These are phyloP conservation scores for Moricandia moricandioides DNA, from an alignment of 345 rosid genomes.

Conservation along the genomic window DNA sequence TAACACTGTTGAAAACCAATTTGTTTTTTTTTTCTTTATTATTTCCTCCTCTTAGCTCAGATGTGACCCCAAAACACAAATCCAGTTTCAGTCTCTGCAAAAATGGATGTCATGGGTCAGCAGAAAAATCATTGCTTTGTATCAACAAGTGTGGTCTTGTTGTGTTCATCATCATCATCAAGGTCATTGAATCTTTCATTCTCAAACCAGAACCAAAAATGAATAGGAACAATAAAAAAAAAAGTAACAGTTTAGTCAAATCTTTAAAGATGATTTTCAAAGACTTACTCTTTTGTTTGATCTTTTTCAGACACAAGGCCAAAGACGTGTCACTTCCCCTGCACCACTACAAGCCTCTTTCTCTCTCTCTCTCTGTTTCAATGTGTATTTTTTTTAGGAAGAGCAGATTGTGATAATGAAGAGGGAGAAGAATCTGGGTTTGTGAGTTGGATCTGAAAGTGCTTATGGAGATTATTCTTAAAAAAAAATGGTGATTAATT, in stretches of 20 bases:
- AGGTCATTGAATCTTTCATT: conserved; percentile 5
- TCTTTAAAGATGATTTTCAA: conserved; percentile 27
- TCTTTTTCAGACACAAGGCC: conserved; percentile 31
- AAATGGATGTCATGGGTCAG: conserved; percentile 34
- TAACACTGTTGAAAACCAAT: conserved; percentile 28
- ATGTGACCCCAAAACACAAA: conserved; percentile 37
- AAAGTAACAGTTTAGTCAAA: conserved; percentile 20
- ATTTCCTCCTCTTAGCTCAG: conserved; percentile 17
- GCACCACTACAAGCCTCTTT: conserved; percentile 29
- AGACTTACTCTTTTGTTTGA: conserved; percentile 32
- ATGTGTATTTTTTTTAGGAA: conserved; percentile 16
- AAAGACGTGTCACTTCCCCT: conserved; percentile 34
- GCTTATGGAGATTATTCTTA: conserved; percentile 28
- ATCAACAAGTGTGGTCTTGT: conserved; percentile 13
- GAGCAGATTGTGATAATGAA: conserved; percentile 45
- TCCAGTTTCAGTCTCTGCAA: conserved; percentile 35
- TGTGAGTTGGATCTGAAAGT: conserved; percentile 59
- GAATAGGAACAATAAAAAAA: conserved; percentile 11
- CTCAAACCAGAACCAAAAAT: neutral
- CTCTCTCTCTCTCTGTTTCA: conserved; percentile 31
- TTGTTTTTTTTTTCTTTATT: conserved; percentile 24
- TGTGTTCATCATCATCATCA: conserved; percentile 19
- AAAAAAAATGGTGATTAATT: conserved; percentile 24
- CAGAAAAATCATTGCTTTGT: conserved; percentile 23
- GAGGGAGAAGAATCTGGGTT: conserved; percentile 48